These are phyloP conservation scores for Epichloe glyceriae DNA, from an alignment of 2,329 filamentous ascomycete species.

Conservation along the genomic window DNA sequence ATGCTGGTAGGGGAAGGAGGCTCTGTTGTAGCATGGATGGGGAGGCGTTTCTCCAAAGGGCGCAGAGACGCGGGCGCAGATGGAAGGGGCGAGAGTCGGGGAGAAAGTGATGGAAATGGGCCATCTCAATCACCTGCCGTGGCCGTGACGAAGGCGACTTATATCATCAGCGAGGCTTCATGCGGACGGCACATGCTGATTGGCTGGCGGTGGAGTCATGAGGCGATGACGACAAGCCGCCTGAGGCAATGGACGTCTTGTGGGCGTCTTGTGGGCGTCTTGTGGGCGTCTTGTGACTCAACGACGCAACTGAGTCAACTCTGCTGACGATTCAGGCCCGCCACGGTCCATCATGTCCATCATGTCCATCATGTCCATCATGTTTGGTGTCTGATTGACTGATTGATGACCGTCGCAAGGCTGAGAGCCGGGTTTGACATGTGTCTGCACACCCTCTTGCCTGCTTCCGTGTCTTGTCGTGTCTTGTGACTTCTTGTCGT, in stretches of 20 bases:
- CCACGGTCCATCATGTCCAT: no score
- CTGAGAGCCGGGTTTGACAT: no score
- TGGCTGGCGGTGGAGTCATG: constrained; percentile 13
- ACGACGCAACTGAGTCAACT: no score
- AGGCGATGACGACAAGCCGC: background rate
- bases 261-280: background rate
- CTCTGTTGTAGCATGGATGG: background rate
- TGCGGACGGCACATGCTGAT: constrained; percentile 6
- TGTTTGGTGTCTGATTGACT: no score
- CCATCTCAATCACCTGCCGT: background rate
- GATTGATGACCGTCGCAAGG: no score
- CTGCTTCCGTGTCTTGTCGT: no score
- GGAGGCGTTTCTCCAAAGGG: background rate
- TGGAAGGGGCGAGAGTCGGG: background rate
- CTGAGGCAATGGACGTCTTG: background rate
- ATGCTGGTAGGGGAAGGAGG: background rate
- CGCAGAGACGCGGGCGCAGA: background rate
- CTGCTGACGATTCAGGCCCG: no score
- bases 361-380: no score
- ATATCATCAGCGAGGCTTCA: background rate
- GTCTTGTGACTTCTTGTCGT: no score
- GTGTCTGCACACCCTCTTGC: no score
- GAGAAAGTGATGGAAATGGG: background rate
- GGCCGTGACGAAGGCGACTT: constrained; percentile 3
- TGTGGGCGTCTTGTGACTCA: background rate